Evolutionary conservation across 768 basidiomycete species (phyloP).

Genomic region (Boletus reticulatus): DNA sequence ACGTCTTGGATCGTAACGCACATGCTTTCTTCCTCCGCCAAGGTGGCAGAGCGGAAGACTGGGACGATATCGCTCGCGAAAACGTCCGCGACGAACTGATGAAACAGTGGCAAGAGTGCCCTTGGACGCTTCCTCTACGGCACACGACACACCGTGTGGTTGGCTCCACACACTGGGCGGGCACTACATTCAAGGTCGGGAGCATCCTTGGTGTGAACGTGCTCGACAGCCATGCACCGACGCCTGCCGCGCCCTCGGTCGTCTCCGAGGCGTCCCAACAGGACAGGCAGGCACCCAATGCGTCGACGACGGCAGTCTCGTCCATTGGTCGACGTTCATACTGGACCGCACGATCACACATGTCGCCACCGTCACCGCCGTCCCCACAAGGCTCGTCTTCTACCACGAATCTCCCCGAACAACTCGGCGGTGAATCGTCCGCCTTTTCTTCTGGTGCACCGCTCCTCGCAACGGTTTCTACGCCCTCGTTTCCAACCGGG

Average conservation of each 20-base stretch:
- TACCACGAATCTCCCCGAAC: slow-evolving; percentile 12
- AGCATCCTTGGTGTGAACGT: slow-evolving; percentile 70
- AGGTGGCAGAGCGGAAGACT: slow-evolving; percentile 66
- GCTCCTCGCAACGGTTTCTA: slow-evolving; percentile 15
- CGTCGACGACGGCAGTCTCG: slow-evolving; percentile 21
- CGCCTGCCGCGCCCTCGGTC: background rate
- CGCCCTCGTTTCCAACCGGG: slow-evolving; percentile 8
- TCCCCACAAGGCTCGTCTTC: slow-evolving; percentile 13
- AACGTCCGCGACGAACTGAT: slow-evolving; percentile 55
- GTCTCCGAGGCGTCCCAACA: slow-evolving; percentile 2
- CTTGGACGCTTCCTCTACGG: slow-evolving; percentile 54
- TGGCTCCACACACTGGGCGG: slow-evolving; percentile 54
- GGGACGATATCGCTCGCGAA: slow-evolving; percentile 56
- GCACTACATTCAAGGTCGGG: slow-evolving; percentile 76
- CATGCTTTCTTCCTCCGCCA: slow-evolving; percentile 59
- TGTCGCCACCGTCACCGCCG: slow-evolving; percentile 11
- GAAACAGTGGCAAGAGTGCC: slow-evolving; percentile 60
- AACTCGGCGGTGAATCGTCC: slow-evolving; percentile 5
- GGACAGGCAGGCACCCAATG: slow-evolving; percentile 4
- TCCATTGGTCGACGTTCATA: slow-evolving; percentile 22
- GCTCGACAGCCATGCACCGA: slow-evolving; percentile 32
- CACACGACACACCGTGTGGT: slow-evolving; percentile 14
- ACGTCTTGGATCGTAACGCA: slow-evolving; percentile 55
- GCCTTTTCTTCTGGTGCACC: slow-evolving; percentile 25
- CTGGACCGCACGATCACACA: slow-evolving; percentile 19